These are phyloP conservation scores for Waltiozyma sp. DNA, from an alignment of 1,139 yeast genomes.

Conservation along the genomic window DNA sequence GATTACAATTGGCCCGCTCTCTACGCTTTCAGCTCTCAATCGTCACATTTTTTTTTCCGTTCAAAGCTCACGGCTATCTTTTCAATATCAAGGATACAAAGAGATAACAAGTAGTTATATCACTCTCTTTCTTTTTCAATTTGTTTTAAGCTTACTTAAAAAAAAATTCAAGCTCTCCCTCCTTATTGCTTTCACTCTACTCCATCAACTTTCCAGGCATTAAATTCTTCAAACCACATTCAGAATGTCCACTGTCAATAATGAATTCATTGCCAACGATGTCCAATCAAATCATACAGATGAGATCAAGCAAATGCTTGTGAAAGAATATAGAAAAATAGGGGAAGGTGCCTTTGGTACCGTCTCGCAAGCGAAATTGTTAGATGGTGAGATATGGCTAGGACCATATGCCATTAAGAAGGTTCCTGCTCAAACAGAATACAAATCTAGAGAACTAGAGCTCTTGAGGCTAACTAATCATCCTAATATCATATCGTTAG, in stretches of 20 bases:
- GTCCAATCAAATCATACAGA: conserved; percentile 53
- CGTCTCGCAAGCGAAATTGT: conserved; percentile 57
- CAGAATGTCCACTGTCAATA: neutral
- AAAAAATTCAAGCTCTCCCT: neutral
- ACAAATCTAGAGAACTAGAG: conserved; percentile 70
- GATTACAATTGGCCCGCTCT: too few relatives aligned
- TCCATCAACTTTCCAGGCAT: neutral
- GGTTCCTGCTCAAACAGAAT: conserved; percentile 79
- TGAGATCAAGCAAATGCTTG: conserved; percentile 47
- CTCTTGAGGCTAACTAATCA: conserved; percentile 63
- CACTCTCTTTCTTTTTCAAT: too few relatives aligned
- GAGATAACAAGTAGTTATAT: neutral
- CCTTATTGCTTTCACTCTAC: neutral
- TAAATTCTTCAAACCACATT: neutral
- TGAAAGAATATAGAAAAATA: conserved; percentile 59
- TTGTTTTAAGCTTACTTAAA: too few relatives aligned
- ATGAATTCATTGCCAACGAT: conserved; percentile 38
- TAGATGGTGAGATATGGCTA: conserved; percentile 37
- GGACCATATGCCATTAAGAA: conserved; percentile 79
- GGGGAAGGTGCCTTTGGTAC: conserved; percentile 86
- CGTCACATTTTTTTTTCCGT: too few relatives aligned
- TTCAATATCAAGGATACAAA: neutral
- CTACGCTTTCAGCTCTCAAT: neutral
- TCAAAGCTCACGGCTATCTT: neutral
- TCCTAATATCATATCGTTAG: conserved; percentile 63